These are phyloP conservation scores for Pelargonium nanum DNA, from an alignment of 345 rosid genomes.

Conservation along the genomic window DNA sequence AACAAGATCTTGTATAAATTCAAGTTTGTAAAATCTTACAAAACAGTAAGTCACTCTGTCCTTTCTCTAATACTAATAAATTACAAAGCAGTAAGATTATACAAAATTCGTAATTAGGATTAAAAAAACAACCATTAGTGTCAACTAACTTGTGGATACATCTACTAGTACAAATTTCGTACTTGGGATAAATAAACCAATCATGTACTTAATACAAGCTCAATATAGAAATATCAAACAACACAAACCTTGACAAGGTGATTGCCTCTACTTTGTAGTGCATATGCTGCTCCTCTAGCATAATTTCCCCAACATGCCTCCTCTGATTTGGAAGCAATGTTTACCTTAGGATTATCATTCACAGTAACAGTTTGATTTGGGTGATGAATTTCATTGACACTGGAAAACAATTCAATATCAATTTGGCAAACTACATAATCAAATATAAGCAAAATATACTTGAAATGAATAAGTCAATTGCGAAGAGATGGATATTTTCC, in stretches of 20 bases:
- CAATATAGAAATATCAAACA: conserved; percentile 8
- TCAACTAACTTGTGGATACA: neutral
- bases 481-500: too few species aligned
- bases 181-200: neutral
- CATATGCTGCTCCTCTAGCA: conserved; percentile 82
- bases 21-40: too few species aligned
- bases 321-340: conserved; percentile 18
- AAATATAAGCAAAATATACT: neutral
- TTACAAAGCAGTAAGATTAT: too few species aligned
- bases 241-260: conserved; percentile 47
- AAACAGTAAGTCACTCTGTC: too few species aligned
- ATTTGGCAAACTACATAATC: neutral
- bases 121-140: too few species aligned
- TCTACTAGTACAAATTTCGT: neutral
- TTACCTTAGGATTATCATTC: conserved; percentile 20
- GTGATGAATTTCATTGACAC: conserved; percentile 57
- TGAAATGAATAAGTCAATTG: too few species aligned
- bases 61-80: too few species aligned
- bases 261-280: conserved; percentile 53
- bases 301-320: conserved; percentile 78
- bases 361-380: conserved; percentile 27
- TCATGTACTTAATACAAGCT: neutral
- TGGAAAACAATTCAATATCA: conserved; percentile 13
- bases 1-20: conserved; percentile 9
- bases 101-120: too few species aligned